These are phyloP conservation scores for Kalanchoe fedtschenkoi DNA, from an alignment of 164 flowering plant species.

Conservation along the genomic window DNA sequence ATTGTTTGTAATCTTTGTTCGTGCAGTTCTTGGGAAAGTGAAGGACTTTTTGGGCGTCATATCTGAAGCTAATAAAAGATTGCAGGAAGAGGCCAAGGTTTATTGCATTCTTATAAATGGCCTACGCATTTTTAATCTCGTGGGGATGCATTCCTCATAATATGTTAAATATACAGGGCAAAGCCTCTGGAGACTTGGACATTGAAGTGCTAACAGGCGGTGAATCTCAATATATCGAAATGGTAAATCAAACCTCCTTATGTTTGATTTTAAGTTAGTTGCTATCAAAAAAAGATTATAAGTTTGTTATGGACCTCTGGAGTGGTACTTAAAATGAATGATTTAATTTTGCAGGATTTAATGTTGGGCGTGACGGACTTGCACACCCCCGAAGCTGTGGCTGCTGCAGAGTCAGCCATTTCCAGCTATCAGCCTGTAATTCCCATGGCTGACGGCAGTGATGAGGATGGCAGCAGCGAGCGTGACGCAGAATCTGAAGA, in stretches of 20 bases:
- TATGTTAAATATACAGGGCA: constrained; percentile 25
- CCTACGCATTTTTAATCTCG: neutral
- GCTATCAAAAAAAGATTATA: neutral
- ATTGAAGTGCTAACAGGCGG: constrained; percentile 68
- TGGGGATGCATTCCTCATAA: neutral
- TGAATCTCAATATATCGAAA: constrained; percentile 68
- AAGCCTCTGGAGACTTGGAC: constrained; percentile 36
- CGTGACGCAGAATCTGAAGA: constrained; percentile 30
- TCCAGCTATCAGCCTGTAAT: constrained; percentile 31
- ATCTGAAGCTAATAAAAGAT: constrained; percentile 57
- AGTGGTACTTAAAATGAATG: neutral
- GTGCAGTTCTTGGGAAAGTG: constrained; percentile 63
- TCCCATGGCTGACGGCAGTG: constrained; percentile 9
- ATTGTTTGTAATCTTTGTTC: neutral
- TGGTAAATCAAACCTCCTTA: constrained; percentile 30
- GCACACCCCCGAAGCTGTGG: constrained; percentile 77
- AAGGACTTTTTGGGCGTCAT: constrained; percentile 65
- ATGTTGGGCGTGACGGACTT: constrained; percentile 85
- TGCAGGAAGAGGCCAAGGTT: constrained; percentile 54
- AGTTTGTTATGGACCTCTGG: neutral
- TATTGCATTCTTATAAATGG: neutral
- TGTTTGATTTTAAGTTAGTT: neutral
- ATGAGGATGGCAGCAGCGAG: constrained; percentile 7
- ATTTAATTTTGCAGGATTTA: constrained; percentile 47
- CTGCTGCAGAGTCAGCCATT: constrained; percentile 76